phyloP scores from a whole-genome alignment of 2,329 filamentous ascomycete genomes.

The Colletotrichum tabaci region DNA sequence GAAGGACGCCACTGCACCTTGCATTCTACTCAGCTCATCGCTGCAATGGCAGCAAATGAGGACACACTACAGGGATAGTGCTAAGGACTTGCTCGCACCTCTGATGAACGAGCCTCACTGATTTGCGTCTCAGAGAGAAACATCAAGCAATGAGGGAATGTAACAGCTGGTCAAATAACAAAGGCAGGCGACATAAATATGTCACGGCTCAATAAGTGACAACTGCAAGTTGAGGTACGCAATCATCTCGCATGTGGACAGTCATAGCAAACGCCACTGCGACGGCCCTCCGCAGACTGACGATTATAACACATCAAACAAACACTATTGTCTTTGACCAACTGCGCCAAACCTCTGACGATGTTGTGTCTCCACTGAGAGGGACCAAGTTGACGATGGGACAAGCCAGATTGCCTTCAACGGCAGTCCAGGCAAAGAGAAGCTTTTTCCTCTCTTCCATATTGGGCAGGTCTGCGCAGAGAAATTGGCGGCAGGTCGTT shows the following conservation, averaged over 20 bases:
- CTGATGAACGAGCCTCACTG: too few species aligned
- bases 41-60: too few species aligned
- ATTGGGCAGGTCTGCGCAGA: too few species aligned
- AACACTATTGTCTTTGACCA: neutral
- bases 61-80: too few species aligned
- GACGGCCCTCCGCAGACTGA: neutral
- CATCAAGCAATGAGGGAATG: too few species aligned
- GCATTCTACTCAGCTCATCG: too few species aligned
- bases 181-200: neutral
- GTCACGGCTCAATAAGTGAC: neutral
- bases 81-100: too few species aligned
- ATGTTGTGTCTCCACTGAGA: neutral
- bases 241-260: neutral
- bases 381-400: neutral
- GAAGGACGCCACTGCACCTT: too few species aligned
- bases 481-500: neutral
- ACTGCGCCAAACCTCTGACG: neutral
- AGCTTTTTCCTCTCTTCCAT: neutral
- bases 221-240: neutral
- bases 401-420: neutral
- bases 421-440: neutral
- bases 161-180: too few species aligned
- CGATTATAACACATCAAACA: neutral
- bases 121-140: too few species aligned
- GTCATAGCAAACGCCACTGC: neutral